Evolutionary conservation across 208 protist genomes (phyloP), one percentile per base, ranked within the genome.

Genomic region (Leishmania turanica): DNA sequence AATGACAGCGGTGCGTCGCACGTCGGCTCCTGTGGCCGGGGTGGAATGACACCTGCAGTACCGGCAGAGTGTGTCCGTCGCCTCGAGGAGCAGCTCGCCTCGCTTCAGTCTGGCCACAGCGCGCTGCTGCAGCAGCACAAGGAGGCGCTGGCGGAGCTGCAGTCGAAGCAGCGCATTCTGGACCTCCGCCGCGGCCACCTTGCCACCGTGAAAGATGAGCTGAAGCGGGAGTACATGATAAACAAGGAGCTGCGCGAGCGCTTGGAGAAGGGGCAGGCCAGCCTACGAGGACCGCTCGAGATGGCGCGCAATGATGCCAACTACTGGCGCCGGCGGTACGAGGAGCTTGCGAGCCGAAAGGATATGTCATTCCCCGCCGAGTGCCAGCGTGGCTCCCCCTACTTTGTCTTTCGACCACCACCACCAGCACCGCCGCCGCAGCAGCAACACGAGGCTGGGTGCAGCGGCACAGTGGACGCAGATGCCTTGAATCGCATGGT

Each of bases 161-260:
- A 97, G 75, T 83, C 91, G 17, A 91, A 91, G 40, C 87, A 77
- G 71, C 82, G 77, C 56, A 72, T 85, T 37, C 85, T 98, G 1
- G 62, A 80, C 2, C 87, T 96, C 34, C 93, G 93, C 19, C 88
- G 96, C 51, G 84, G 91, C 51, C 93, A 91, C 62, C 90, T 98
- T 64, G 92, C 94, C 62, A 90, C 79, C 53, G 83, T 98, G n/a
- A 91, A 93, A 58, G 76, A 84, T 66, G 88, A 87, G 6, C 83
- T 98, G 70, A 75, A 88, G 78, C 83, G 94, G 27, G 95, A 93
- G 83, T 86, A 85, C 69, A 68, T 78, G 42, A 74, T 76, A 27
- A 91, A 88, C 70, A 65, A 87, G 56, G 88, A 93, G 56, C 83
- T 96, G 40, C 88, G 87, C 27, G 78, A 88, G 81, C 84, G 75